Evolutionary conservation across 1,139 yeast genomes (phyloP).

Genomic region (Pneumocystis murina): DNA sequence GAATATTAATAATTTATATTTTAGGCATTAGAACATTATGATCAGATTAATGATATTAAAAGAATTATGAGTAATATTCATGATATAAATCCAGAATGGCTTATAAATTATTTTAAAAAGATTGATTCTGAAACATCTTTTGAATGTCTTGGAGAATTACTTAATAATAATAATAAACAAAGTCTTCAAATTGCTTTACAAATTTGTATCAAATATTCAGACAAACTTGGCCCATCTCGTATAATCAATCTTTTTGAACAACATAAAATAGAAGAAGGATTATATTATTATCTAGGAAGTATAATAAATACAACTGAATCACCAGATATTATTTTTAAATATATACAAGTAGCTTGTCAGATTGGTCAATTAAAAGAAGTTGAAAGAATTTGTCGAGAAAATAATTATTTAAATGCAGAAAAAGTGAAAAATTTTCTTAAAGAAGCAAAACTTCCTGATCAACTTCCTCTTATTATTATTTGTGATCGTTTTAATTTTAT

Average conservation of each 20-base stretch:
- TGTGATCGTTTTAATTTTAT: constrained; percentile 87
- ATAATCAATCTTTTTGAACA: constrained; percentile 87
- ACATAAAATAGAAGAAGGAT: constrained; percentile 80
- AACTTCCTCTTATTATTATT: constrained; percentile 87
- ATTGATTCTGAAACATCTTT: constrained; percentile 87
- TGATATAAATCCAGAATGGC: constrained; percentile 83
- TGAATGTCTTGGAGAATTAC: constrained; percentile 73
- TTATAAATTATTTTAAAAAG: constrained; percentile 82
- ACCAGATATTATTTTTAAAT: constrained; percentile 87
- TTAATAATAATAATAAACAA: constrained; percentile 66
- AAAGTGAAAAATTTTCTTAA: constrained; percentile 92
- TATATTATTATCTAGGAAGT: constrained; percentile 82
- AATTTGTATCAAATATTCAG: constrained; percentile 93
- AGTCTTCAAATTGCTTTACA: constrained; percentile 88
- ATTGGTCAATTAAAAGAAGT: constrained; percentile 85
- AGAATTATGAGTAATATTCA: constrained; percentile 83
- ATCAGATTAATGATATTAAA: constrained; percentile 86
- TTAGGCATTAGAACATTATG: constrained; percentile 79
- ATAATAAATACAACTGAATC: constrained; percentile 89
- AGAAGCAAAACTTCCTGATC: constrained; percentile 87
- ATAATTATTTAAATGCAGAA: constrained; percentile 88
- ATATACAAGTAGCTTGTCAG: constrained; percentile 85
- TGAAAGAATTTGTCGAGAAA: constrained; percentile 88
- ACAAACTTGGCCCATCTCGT: constrained; percentile 72
- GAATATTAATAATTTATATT: constrained; percentile 24